Evolutionary conservation across 805 yeast genomes (phyloP).

Genomic region (Myxozyma sirexii): DNA sequence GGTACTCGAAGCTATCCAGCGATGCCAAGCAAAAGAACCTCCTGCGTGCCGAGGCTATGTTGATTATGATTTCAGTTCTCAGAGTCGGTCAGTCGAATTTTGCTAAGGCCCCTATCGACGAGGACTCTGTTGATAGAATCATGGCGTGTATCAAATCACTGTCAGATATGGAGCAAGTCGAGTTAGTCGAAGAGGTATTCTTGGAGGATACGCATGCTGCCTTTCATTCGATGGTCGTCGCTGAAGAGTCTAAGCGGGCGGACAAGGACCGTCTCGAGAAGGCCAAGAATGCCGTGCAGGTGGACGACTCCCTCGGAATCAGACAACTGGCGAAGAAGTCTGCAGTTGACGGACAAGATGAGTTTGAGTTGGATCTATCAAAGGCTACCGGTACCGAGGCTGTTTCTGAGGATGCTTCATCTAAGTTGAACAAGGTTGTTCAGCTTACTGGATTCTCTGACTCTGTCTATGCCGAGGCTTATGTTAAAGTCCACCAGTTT

Average conservation of each 20-base stretch:
- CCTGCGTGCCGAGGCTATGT: constrained; percentile 89
- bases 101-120: constrained; percentile 80
- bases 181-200: constrained; percentile 63
- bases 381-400: constrained; percentile 55
- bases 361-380: constrained; percentile 60
- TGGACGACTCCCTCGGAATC: constrained; percentile 76
- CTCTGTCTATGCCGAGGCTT: constrained; percentile 97
- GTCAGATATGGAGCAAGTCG: constrained; percentile 57
- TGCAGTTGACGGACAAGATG: constrained; percentile 46
- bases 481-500: constrained; percentile 92
- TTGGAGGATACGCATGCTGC: constrained; percentile 87
- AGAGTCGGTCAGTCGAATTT: constrained; percentile 79
- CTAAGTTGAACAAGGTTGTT: constrained; percentile 83
- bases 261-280: constrained; percentile 54
- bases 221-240: constrained; percentile 67
- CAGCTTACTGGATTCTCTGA: constrained; percentile 98
- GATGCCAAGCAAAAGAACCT: constrained; percentile 67
- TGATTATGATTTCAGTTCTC: constrained; percentile 86
- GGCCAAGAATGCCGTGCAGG: constrained; percentile 68
- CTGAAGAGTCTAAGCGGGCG: constrained; percentile 60
- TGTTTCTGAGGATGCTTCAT: constrained; percentile 54
- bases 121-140: constrained; percentile 94
- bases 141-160: constrained; percentile 82
- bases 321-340: constrained; percentile 68
- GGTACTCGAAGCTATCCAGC: constrained; percentile 62